phyloP scores from a whole-genome alignment of 352 stramenopile species.

The Phytopythium aichiense region DNA sequence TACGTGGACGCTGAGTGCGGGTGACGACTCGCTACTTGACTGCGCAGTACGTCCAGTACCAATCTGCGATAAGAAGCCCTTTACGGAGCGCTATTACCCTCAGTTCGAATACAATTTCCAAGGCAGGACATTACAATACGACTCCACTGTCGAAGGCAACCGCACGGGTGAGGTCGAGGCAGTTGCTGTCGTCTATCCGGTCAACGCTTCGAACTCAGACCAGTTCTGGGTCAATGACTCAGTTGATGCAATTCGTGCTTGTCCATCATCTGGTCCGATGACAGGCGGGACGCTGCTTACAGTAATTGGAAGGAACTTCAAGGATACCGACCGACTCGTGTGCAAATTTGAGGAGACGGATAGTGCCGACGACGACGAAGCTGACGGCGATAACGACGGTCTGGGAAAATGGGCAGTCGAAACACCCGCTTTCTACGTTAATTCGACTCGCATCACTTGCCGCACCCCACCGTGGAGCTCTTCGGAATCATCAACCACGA shows the following conservation, averaged over 20 bases:
- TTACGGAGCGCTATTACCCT: constrained; percentile 71
- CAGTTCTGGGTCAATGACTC: constrained; percentile 94
- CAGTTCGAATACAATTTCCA: constrained; percentile 73
- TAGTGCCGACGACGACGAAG: neutral
- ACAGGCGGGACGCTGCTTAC: constrained; percentile 68
- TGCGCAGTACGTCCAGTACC: constrained; percentile 88
- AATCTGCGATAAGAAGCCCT: constrained; percentile 92
- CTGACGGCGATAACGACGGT: neutral
- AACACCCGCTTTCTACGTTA: constrained; percentile 68
- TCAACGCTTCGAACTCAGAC: constrained; percentile 87
- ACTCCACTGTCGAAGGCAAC: constrained; percentile 68
- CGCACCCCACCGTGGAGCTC: constrained; percentile 52
- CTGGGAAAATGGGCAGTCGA: constrained; percentile 10
- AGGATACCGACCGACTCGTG: constrained; percentile 73
- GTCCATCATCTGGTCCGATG: constrained; percentile 42
- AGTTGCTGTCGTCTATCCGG: constrained; percentile 86
- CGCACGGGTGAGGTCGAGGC: constrained; percentile 87
- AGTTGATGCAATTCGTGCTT: constrained; percentile 90
- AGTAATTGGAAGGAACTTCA: constrained; percentile 95
- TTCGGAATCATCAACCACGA: constrained; percentile 13
- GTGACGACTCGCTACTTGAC: constrained; percentile 77
- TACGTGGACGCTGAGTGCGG: constrained; percentile 78
- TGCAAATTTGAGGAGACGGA: constrained; percentile 69
- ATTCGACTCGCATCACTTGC: constrained; percentile 76
- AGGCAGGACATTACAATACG: constrained; percentile 40